Conservation (phyloP, 441 rosid genomes). For the Daphne laureola region DNA sequence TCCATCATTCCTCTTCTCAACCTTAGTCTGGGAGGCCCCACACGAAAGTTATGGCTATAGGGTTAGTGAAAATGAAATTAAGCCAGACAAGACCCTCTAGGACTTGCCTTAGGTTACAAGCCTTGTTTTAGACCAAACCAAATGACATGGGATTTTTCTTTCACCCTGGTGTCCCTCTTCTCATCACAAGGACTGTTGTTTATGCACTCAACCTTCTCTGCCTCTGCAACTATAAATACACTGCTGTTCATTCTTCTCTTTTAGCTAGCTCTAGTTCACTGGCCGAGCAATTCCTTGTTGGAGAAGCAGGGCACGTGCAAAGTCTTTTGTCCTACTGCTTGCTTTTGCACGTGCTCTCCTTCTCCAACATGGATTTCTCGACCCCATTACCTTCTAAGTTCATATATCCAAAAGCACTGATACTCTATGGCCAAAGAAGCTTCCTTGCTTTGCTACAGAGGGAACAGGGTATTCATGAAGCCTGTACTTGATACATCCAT, state of each 20-base stretch:
- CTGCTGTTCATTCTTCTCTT: conserved; percentile 9
- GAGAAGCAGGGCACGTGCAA: conserved; percentile 99
- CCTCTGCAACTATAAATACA: conserved; percentile 17
- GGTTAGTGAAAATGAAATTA: conserved; percentile 39
- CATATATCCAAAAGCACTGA: no score
- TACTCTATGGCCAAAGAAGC: no score
- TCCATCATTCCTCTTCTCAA: conserved; percentile 28
- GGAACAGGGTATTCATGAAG: no score
- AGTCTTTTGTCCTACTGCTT: conserved; percentile 7
- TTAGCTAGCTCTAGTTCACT: not conserved
- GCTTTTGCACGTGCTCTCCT: conserved; percentile 16
- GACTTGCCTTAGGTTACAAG: conserved; percentile 20
- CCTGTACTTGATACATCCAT: no score
- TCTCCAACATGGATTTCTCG: conserved; percentile 19
- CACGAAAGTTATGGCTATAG: conserved; percentile 1
- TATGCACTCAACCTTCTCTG: not conserved
- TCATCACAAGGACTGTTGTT: not conserved
- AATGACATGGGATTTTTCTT: no score
- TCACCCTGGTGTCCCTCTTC: not conserved
- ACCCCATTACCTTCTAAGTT: not conserved
- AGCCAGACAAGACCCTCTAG: conserved; percentile 33
- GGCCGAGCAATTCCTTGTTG: conserved; percentile 67
- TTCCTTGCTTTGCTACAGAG: no score
- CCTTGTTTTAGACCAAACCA: conserved; percentile 7
- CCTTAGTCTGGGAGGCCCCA: conserved; percentile 14